Conservation (phyloP, 108 stramenopile species). For the Asterionellopsis glacialis region DNA sequence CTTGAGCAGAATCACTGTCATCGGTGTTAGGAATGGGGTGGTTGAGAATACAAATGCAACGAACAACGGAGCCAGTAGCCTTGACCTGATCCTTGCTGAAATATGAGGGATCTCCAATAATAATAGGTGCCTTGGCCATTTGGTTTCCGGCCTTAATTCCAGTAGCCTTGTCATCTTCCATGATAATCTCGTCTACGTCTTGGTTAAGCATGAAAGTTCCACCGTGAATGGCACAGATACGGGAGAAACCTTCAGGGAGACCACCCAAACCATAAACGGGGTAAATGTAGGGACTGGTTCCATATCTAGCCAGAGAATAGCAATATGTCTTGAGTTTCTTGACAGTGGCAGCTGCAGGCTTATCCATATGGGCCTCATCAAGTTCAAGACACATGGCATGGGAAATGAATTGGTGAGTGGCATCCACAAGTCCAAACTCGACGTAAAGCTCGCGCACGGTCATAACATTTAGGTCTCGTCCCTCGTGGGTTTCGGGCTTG, state of each 20-base stretch:
- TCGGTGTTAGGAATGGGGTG: constrained; percentile 94
- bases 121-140: constrained; percentile 95
- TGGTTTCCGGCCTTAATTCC: constrained; percentile 88
- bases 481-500: constrained; percentile 75
- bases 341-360: constrained; percentile 86
- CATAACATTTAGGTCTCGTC: constrained; percentile 84
- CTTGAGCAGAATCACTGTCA: constrained; percentile 88
- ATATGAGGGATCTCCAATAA: constrained; percentile 98
- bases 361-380: constrained; percentile 90
- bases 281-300: constrained; percentile 97
- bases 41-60: constrained; percentile 97
- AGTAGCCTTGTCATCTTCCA: constrained; percentile 79
- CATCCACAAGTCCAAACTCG: constrained; percentile 88
- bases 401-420: constrained; percentile 97
- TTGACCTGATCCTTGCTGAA: constrained; percentile 79
- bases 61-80: constrained; percentile 86
- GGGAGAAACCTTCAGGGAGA: constrained; percentile 98
- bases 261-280: constrained; percentile 98
- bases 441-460: constrained; percentile 94
- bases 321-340: constrained; percentile 91
- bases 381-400: constrained; percentile 98
- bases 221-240: constrained; percentile 97
- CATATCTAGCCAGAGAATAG: constrained; percentile 90
- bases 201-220: constrained; percentile 99
- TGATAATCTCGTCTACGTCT: constrained; percentile 94